Evolutionary conservation across 495 filamentous ascomycete genomes (phyloP).

Genomic region (Cercophora newfieldiana): DNA sequence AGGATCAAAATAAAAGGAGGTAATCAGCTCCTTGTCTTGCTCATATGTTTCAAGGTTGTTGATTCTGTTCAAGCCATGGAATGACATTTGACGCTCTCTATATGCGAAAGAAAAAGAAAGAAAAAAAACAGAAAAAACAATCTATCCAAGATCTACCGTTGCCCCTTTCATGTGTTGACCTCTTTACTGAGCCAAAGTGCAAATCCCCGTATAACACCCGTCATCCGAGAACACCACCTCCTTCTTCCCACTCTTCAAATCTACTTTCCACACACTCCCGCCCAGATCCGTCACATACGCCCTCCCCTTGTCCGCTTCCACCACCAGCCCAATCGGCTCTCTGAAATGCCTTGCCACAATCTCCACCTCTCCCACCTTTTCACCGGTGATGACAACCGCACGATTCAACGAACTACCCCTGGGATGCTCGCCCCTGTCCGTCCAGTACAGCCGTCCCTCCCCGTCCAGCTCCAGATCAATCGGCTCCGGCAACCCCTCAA

Average conservation of each 20-base stretch:
- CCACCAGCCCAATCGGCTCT: conserved; percentile 51
- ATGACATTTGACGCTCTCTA: no score
- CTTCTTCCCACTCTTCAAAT: conserved; percentile 39
- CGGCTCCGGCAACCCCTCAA: conserved; percentile 51
- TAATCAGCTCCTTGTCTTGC: no score
- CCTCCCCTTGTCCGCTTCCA: conserved; percentile 10
- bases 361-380: conserved; percentile 3
- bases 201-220: conserved; percentile 15
- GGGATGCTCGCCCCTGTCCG: conserved; percentile 55
- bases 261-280: conserved; percentile 44
- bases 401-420: conserved; percentile 48
- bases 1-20: no score
- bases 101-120: no score
- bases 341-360: conserved; percentile 42
- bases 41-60: no score
- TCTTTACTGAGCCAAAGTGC: neutral
- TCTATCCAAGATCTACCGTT: no score
- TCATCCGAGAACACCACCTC: conserved; percentile 1
- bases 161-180: no score
- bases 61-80: no score
- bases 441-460: conserved; percentile 52
- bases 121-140: no score
- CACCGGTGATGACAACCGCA: conserved; percentile 1
- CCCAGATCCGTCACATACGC: conserved; percentile 38
- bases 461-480: conserved; percentile 56